Evolutionary conservation across 78 protist genomes (phyloP).

Genomic region (Planoprotostelium fungivorum): DNA sequence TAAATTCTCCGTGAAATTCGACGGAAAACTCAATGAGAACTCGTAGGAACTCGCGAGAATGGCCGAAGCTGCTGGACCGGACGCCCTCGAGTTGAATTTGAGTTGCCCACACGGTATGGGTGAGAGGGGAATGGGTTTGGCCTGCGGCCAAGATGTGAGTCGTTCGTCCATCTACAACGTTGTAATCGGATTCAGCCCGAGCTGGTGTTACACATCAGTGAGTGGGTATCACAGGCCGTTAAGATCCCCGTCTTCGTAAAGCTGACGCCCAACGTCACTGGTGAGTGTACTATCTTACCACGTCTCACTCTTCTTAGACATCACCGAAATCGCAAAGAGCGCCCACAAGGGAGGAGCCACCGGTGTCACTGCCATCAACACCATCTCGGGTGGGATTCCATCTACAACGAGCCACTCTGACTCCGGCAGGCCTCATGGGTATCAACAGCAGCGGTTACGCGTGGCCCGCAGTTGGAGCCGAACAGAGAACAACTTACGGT

Average conservation of each 20-base stretch:
- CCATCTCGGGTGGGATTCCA: conserved; percentile 31
- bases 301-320: conserved; percentile 12
- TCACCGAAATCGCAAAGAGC: conserved; percentile 78
- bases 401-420: not conserved
- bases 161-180: not conserved
- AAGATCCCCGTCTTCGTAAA: conserved; percentile 92
- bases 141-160: conserved; percentile 82
- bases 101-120: conserved; percentile 97
- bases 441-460: conserved; percentile 62
- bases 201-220: conserved; percentile 77
- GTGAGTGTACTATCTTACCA: not conserved
- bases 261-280: conserved; percentile 94
- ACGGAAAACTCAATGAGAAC: not conserved
- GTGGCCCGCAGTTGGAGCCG: conserved; percentile 90
- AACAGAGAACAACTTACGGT: conserved; percentile 88
- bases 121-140: conserved; percentile 92
- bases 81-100: conserved; percentile 89
- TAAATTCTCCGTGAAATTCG: not conserved
- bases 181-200: conserved; percentile 31
- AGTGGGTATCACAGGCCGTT: conserved; percentile 78
- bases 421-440: conserved; percentile 82
- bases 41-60: conserved; percentile 52
- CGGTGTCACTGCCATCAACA: conserved; percentile 93
- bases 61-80: conserved; percentile 83
- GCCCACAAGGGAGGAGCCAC: conserved; percentile 92